Conservation (phyloP, 2,329 filamentous ascomycete species). For the Zarea fungicola region DNA sequence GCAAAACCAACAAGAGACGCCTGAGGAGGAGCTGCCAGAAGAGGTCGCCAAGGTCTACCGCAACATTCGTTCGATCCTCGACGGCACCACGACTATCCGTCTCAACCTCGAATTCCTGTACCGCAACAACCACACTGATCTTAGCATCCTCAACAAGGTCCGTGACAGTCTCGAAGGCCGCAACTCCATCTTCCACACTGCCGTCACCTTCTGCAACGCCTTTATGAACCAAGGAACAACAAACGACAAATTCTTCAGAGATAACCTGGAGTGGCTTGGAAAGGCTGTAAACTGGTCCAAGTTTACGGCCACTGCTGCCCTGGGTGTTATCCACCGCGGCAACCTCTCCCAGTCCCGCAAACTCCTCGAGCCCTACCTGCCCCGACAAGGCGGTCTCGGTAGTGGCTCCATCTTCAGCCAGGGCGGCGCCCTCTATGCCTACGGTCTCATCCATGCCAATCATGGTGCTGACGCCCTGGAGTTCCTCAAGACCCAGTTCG, state of each 20-base stretch:
- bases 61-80: slow-evolving; percentile 64
- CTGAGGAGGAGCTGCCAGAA: slow-evolving; percentile 50
- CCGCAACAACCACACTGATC: slow-evolving; percentile 89
- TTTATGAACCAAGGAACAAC: slow-evolving; percentile 99
- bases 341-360: slow-evolving; percentile 92
- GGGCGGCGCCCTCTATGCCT: slow-evolving; percentile 90
- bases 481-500: slow-evolving; percentile 72
- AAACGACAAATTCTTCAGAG: slow-evolving; percentile 96
- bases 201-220: slow-evolving; percentile 93
- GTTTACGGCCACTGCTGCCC: slow-evolving; percentile 91
- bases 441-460: slow-evolving; percentile 95
- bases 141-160: slow-evolving; percentile 90
- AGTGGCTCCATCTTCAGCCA: slow-evolving; percentile 91
- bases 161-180: slow-evolving; percentile 91
- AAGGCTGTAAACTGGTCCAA: slow-evolving; percentile 99
- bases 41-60: slow-evolving; percentile 52
- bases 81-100: slow-evolving; percentile 89
- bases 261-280: slow-evolving; percentile 95
- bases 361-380: slow-evolving; percentile 89
- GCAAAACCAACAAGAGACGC: slow-evolving; percentile 44
- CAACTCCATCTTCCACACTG: slow-evolving; percentile 97
- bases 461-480: slow-evolving; percentile 86
- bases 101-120: slow-evolving; percentile 95
- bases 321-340: slow-evolving; percentile 94
- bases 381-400: slow-evolving; percentile 66